phyloP scores from a whole-genome alignment of 2,329 filamentous ascomycete genomes.

The Aspergillus tubingensis region DNA sequence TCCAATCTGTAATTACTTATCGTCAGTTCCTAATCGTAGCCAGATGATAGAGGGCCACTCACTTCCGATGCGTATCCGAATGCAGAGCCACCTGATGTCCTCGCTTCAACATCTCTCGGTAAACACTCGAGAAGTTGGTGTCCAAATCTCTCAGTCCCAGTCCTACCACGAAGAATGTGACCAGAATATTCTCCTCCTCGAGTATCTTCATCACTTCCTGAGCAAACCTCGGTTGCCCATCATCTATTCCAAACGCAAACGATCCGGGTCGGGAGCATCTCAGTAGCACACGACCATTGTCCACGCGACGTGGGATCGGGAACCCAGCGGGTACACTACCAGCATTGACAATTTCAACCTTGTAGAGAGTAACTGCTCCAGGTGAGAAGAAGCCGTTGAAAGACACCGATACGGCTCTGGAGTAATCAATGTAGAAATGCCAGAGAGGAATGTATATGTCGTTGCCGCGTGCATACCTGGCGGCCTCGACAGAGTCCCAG shows the following conservation, averaged over 20 bases:
- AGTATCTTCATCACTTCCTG: conserved; percentile 64
- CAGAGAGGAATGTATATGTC: conserved; percentile 68
- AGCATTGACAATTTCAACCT: conserved; percentile 61
- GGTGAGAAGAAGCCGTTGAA: conserved; percentile 65
- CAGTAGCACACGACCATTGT: conserved; percentile 63
- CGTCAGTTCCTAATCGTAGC: too few species aligned
- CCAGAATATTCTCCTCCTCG: conserved; percentile 62
- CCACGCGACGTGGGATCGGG: conserved; percentile 60
- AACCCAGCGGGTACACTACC: conserved; percentile 51
- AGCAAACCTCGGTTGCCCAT: conserved; percentile 62
- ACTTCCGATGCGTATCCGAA: conserved; percentile 68
- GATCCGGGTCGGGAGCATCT: conserved; percentile 68
- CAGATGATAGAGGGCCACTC: conserved; percentile 12
- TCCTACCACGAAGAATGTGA: conserved; percentile 72
- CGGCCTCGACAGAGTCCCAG: conserved; percentile 67
- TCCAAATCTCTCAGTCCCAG: conserved; percentile 59
- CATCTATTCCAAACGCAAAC: conserved; percentile 73
- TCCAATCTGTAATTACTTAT: conserved; percentile 35
- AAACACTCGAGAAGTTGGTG: conserved; percentile 65
- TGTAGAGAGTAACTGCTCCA: conserved; percentile 54
- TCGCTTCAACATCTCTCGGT: conserved; percentile 61
- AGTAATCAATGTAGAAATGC: conserved; percentile 65
- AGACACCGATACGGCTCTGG: conserved; percentile 59
- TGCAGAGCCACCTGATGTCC: conserved; percentile 71
- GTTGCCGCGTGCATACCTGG: conserved; percentile 56